Evolutionary conservation across 352 stramenopile species (phyloP), one percentile per base, ranked within the genome.

Genomic region (Pythium periplocum): DNA sequence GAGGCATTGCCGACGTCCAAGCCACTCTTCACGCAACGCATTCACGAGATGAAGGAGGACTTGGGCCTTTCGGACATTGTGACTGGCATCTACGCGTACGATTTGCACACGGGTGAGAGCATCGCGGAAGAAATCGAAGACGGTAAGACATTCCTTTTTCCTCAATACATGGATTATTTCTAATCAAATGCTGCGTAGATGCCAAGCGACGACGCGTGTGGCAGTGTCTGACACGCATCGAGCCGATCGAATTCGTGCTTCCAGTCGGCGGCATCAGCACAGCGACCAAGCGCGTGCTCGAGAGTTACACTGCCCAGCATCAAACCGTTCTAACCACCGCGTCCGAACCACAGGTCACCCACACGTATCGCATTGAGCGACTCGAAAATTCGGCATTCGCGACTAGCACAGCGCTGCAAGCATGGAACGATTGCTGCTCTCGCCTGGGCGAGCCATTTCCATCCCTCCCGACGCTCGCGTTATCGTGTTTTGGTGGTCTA

Each of bases 81-180:
- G 4, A 66, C 74, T 43, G 69, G 69, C 0, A 7, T 75, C 11
- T 66, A 74, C 9, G 57, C 71, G 11, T 62, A 83, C 30, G 69
- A 83, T 33, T 44, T 78, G 0, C 73, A 83, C 34, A 68, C 61
- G 40, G 73, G 73, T n/a, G 68, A 78, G 10, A 56, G 56, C 35
- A 56, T 69, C 31, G 75, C 75, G 37, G 64, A 75, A 4, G 69
- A 83, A 33, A 76, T 83, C 43, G 52, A 79, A 36, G 73, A 83
- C 39, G 69, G 73, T 83, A 9, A 1, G 54, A 5, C 11, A 4
- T 30, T 48, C 5, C 41, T 6, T 41, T 26, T n/a, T 41, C 12
- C 4, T 61, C 4, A 45, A 12, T 26, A 38, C 51, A 58, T 30
- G 43, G 33, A 46, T 12, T 8, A 11, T 34, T 2, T 46, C 32